phyloP scores from a whole-genome alignment of 2,329 filamentous ascomycete genomes.

The Cladosporium cucumerinum region DNA sequence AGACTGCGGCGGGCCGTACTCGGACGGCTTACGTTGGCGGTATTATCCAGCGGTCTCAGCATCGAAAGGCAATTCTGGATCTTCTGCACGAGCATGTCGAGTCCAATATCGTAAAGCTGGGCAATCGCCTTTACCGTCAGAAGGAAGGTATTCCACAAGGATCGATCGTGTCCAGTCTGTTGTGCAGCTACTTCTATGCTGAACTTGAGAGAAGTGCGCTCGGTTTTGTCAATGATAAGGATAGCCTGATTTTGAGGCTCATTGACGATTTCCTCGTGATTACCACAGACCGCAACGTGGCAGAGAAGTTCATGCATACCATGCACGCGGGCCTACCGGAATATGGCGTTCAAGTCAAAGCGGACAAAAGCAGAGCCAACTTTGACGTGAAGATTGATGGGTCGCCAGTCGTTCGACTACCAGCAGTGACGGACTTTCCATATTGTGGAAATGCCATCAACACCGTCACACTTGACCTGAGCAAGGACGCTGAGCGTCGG shows the following conservation, averaged over 20 bases:
- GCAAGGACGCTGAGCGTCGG: constrained; percentile 60
- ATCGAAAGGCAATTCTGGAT: constrained; percentile 59
- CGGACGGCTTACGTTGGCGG: constrained; percentile 77
- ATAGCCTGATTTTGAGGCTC: constrained; percentile 69
- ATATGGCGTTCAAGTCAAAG: constrained; percentile 77
- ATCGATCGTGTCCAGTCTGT: constrained; percentile 76
- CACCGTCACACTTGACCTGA: constrained; percentile 69
- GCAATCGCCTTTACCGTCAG: constrained; percentile 84
- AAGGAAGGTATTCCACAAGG: constrained; percentile 89
- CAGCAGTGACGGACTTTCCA: constrained; percentile 59
- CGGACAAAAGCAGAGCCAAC: constrained; percentile 77
- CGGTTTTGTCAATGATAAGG: constrained; percentile 56
- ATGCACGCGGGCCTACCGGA: constrained; percentile 77
- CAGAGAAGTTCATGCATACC: constrained; percentile 66
- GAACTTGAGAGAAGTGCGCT: constrained; percentile 72
- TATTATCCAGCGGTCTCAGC: constrained; percentile 56
- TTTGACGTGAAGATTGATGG: constrained; percentile 65
- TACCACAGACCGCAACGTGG: constrained; percentile 65
- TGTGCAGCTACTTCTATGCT: constrained; percentile 96
- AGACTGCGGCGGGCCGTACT: constrained; percentile 38
- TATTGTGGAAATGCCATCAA: constrained; percentile 85
- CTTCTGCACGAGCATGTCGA: constrained; percentile 77
- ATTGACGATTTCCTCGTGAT: constrained; percentile 94
- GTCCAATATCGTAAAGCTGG: constrained; percentile 81
- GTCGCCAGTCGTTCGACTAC: constrained; percentile 48